phyloP scores from a whole-genome alignment of 2,329 filamentous ascomycete genomes.

The Ceratocystis colombiana region DNA sequence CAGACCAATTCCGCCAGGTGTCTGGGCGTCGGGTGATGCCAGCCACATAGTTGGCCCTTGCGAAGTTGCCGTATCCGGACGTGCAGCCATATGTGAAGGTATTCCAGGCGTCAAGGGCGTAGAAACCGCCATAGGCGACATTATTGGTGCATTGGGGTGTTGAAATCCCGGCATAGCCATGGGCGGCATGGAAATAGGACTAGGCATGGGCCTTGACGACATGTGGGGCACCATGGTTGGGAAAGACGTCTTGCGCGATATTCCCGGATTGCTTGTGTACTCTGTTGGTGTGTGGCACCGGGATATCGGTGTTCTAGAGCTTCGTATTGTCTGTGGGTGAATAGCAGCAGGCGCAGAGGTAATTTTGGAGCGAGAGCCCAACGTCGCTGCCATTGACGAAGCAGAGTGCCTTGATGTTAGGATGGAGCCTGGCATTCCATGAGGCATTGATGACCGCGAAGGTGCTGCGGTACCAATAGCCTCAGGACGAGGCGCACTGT shows the following conservation, averaged over 20 bases:
- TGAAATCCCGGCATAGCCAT: not conserved
- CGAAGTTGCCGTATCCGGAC: not conserved
- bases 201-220: not conserved
- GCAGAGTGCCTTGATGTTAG: not conserved
- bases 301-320: not conserved
- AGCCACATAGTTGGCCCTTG: constrained; percentile 12
- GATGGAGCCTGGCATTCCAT: not conserved
- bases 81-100: not conserved
- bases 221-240: not conserved
- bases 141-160: not conserved
- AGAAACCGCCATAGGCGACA: constrained; percentile 1
- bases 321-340: not conserved
- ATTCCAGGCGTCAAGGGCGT: not conserved
- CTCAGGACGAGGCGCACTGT: not conserved
- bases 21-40: constrained; percentile 1
- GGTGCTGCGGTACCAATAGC: not conserved
- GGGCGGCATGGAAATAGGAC: constrained; percentile 8
- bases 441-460: constrained; percentile 12
- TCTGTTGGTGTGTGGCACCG: not conserved
- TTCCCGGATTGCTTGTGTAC: not conserved
- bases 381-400: not conserved
- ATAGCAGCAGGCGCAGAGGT: not conserved
- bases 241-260: not conserved
- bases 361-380: not conserved
- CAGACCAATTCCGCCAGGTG: not conserved